phyloP scores from a whole-genome alignment of 768 basidiomycete genomes.

The Myochromella boudieri region DNA sequence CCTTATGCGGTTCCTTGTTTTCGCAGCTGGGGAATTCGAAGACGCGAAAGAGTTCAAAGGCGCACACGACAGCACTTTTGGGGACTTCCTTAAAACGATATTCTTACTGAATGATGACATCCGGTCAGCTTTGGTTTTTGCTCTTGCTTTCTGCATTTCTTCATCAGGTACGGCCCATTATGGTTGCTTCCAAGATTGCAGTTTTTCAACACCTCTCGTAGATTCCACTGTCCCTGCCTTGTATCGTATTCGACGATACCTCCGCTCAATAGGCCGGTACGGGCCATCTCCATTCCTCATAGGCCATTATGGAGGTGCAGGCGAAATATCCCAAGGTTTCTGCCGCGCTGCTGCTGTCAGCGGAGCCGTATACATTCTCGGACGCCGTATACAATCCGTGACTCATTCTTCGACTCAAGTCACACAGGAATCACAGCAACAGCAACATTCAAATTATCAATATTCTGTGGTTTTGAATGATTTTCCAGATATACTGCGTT shows the following conservation, averaged over 20 bases:
- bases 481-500: constrained; percentile 57
- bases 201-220: constrained; percentile 27
- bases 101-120: constrained; percentile 65
- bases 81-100: constrained; percentile 57
- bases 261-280: constrained; percentile 82
- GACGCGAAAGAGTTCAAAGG: constrained; percentile 53
- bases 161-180: constrained; percentile 47
- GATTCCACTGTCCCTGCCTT: constrained; percentile 70
- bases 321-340: constrained; percentile 92
- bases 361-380: constrained; percentile 73
- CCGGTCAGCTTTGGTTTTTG: constrained; percentile 66
- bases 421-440: background rate
- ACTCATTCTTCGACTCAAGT: constrained; percentile 9
- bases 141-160: constrained; percentile 70
- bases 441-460: constrained; percentile 13
- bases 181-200: background rate
- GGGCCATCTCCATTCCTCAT: constrained; percentile 82
- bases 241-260: constrained; percentile 66
- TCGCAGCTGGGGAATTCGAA: constrained; percentile 78
- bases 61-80: constrained; percentile 55
- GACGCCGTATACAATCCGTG: constrained; percentile 41
- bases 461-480: constrained; percentile 57
- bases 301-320: constrained; percentile 93
- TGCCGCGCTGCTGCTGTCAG: constrained; percentile 84
- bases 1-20: constrained; percentile 89